These are phyloP conservation scores for Geranium rotundifolium DNA, from an alignment of 345 rosid genomes.

Conservation along the genomic window DNA sequence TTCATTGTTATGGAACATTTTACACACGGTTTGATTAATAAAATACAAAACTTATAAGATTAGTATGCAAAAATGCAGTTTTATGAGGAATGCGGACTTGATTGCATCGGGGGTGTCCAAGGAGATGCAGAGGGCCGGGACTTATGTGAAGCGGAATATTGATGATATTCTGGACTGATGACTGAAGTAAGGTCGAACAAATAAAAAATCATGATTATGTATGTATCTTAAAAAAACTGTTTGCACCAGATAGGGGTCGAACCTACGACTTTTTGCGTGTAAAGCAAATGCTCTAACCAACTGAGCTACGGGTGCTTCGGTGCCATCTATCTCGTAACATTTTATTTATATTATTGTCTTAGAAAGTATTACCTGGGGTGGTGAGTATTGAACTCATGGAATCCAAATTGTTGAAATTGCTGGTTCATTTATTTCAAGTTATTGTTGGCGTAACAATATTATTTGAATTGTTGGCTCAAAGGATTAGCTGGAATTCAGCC, in stretches of 20 bases:
- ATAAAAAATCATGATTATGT: too few relatives aligned
- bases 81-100: conserved; percentile 44
- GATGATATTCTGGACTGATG: conserved; percentile 41
- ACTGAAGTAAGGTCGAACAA: conserved; percentile 54
- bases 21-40: neutral
- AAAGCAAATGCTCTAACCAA: too few relatives aligned
- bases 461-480: conserved; percentile 52
- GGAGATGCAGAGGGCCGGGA: conserved; percentile 49
- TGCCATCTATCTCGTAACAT: too few relatives aligned
- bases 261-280: too few relatives aligned
- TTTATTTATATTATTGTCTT: too few relatives aligned
- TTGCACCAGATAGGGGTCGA: too few relatives aligned
- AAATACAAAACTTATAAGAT: neutral
- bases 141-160: conserved; percentile 37
- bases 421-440: neutral
- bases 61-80: conserved; percentile 21
- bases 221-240: too few relatives aligned
- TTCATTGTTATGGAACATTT: too few relatives aligned
- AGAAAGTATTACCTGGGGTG: too few relatives aligned
- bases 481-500: conserved; percentile 97
- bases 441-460: conserved; percentile 3
- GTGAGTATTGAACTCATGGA: too few relatives aligned
- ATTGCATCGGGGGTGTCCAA: conserved; percentile 57
- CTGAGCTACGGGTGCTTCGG: too few relatives aligned
- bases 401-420: neutral